A percentile compares a stretch with the other conserved stretches of the same genome.
phyloP scores from a whole-genome alignment of 129 eudicot species.

The Pseudognaphalium luteoalbum region DNA sequence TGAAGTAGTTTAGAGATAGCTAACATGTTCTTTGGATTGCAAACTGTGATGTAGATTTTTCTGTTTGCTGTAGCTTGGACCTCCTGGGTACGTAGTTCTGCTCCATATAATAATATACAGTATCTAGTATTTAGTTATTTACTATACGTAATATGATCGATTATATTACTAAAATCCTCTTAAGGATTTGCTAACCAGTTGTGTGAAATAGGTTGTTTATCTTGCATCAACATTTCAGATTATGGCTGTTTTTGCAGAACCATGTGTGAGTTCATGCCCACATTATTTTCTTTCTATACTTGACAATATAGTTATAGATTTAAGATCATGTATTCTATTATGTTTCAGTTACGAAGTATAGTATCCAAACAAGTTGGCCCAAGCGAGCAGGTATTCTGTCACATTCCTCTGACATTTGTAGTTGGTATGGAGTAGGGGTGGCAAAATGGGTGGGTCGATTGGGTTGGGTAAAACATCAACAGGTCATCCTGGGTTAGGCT shows the following conservation, averaged over 20 bases:
- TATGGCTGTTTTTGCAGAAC: constrained; percentile 55
- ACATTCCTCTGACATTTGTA: not conserved
- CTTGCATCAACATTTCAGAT: constrained; percentile 55
- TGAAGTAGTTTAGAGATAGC: too few species aligned
- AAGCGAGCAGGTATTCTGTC: constrained; percentile 60
- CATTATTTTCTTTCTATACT: not conserved
- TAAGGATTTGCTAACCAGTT: constrained; percentile 9
- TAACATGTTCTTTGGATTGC: constrained; percentile 13
- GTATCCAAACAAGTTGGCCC: constrained; percentile 91
- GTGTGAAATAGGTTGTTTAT: constrained; percentile 62
- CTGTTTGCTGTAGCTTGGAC: constrained; percentile 80
- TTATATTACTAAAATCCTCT: not conserved
- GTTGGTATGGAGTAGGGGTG: not conserved
- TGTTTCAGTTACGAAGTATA: constrained; percentile 69
- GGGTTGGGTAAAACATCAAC: not conserved
- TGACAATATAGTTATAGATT: not conserved
- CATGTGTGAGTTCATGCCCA: constrained; percentile 58
- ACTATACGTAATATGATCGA: not conserved
- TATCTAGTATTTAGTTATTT: not conserved
- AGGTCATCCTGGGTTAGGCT: not conserved
- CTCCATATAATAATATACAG: not conserved
- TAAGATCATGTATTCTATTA: not conserved
- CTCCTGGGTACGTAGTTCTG: constrained; percentile 57
- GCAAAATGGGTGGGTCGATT: not conserved
- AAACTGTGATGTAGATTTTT: constrained; percentile 51